A percentile compares a stretch with the other conserved stretches of the same genome.
phyloP scores from a whole-genome alignment of 1,139 yeast genomes.

The Scheffersomyces segobiensis region DNA sequence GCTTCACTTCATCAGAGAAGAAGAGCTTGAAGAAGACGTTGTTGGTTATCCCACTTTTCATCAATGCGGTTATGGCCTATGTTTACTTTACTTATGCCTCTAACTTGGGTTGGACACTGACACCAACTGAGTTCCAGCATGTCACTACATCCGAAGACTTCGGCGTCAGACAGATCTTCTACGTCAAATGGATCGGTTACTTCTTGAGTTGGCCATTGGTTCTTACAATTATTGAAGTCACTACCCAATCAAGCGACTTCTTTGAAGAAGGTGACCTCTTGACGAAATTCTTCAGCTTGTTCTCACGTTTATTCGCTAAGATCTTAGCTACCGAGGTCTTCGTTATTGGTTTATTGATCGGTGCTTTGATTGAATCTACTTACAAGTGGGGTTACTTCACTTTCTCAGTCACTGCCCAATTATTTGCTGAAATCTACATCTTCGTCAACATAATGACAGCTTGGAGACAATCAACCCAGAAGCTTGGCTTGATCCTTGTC shows the following conservation, averaged over 20 bases:
- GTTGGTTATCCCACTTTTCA: slow-evolving; percentile 46
- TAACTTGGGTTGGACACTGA: slow-evolving; percentile 62
- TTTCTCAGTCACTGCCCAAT: slow-evolving; percentile 35
- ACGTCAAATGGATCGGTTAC: slow-evolving; percentile 67
- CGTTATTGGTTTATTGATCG: slow-evolving; percentile 56
- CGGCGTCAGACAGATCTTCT: slow-evolving; percentile 62
- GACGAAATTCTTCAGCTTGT: slow-evolving; percentile 23
- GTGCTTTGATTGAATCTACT: slow-evolving; percentile 52
- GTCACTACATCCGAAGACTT: slow-evolving; percentile 36
- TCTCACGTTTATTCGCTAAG: slow-evolving; percentile 27
- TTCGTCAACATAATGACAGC: slow-evolving; percentile 14
- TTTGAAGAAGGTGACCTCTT: slow-evolving; percentile 28
- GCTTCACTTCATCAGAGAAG: slow-evolving; percentile 36
- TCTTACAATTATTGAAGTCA: slow-evolving; percentile 46
- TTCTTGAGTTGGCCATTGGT: slow-evolving; percentile 62
- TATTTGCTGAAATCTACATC: slow-evolving; percentile 38
- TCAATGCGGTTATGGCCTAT: slow-evolving; percentile 48
- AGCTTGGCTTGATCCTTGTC: slow-evolving; percentile 25
- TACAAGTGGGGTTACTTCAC: slow-evolving; percentile 70
- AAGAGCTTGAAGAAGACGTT: slow-evolving; percentile 39
- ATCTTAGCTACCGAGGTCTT: slow-evolving; percentile 48
- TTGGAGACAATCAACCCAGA: slow-evolving; percentile 2
- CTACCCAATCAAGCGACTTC: slow-evolving; percentile 39
- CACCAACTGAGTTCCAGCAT: slow-evolving; percentile 57
- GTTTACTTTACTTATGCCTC: slow-evolving; percentile 67